Base-by-base conservation (phyloP, 2,329 filamentous ascomycete genomes). In the Plectosphaerella sp. region DNA sequence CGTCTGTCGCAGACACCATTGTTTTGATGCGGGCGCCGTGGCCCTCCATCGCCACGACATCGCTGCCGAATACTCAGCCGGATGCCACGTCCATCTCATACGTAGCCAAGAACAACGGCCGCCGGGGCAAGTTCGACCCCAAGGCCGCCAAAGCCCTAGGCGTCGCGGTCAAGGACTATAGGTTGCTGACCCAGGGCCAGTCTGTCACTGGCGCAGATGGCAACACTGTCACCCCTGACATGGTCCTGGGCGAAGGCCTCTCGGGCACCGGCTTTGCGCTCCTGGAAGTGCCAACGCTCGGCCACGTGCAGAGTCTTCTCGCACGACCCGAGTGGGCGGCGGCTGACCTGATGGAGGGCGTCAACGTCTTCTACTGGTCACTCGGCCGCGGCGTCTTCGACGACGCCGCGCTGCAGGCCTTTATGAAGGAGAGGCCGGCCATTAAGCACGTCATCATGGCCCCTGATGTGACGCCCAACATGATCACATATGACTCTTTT, bases 381-480 rank as follows among this genome's bases (percentile, higher is more conserved):
- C 77, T 97, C 24, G 90, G 89, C 1, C 76, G 78, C 5, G 84
- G 80, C 3, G 76, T 97, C 14, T 73, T 78, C 7, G 72, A 78
- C 4, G 80, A 94, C 64, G 62, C 78, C 11, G 76, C 75, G 20
- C 68, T 99, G 16, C 77, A 79, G 52, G 70, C 79, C 2, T 96
- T 96, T 64, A 89, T 95, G 68, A 61, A 77, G 25, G 75, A 79
- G 36, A 80, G 83, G 58, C 66, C 74, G 2, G 63, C 80, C 15
- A 68, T 89, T 36, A 79, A 87, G 64, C 94, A 99, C 67, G 74
- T 93, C 45, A 77, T 99, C 15, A 89, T 91, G 16, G 86, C 90
- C 1, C 69, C 79, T 3, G 90, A 96, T 49, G 78, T 78, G 47
- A 89, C 83, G 58, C 82, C 91, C 2, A 93, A 97, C 66, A 83